Evolutionary conservation across 2,329 filamentous ascomycete species (phyloP).

Genomic region (Calonectria pseudoreteaudii): DNA sequence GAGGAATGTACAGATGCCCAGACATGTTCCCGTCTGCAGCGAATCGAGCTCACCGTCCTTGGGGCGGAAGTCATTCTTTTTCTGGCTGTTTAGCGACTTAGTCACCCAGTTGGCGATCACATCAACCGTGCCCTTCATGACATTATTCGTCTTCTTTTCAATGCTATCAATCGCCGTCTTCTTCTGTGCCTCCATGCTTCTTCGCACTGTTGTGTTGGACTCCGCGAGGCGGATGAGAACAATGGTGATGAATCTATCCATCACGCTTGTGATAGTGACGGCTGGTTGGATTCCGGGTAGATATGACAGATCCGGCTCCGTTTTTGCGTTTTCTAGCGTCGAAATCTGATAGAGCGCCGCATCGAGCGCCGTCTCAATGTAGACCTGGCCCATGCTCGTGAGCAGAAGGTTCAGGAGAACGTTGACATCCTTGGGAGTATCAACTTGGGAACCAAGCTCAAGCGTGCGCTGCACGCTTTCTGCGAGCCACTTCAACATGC

Average conservation of each 20-base stretch:
- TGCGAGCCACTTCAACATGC: slow-evolving; percentile 97
- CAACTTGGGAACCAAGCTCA: slow-evolving; percentile 86
- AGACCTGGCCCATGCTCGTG: slow-evolving; percentile 87
- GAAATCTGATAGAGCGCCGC: slow-evolving; percentile 80
- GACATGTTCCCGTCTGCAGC: slow-evolving; percentile 88
- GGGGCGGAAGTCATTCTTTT: slow-evolving; percentile 92
- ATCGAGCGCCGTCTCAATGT: slow-evolving; percentile 75
- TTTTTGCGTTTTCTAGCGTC: slow-evolving; percentile 81
- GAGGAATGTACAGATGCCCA: slow-evolving; percentile 84
- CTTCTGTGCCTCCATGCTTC: slow-evolving; percentile 88
- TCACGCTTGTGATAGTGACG: slow-evolving; percentile 90
- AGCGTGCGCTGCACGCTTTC: slow-evolving; percentile 92
- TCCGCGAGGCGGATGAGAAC: slow-evolving; percentile 91
- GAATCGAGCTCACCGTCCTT: slow-evolving; percentile 83
- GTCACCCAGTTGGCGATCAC: slow-evolving; percentile 81
- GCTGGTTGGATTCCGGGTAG: slow-evolving; percentile 82
- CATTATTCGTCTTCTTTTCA: slow-evolving; percentile 82
- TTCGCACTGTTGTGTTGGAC: slow-evolving; percentile 88
- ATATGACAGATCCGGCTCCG: slow-evolving; percentile 89
- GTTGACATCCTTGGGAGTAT: slow-evolving; percentile 94
- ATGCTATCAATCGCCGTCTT: slow-evolving; percentile 79
- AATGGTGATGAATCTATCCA: slow-evolving; percentile 91
- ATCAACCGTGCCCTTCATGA: slow-evolving; percentile 69
- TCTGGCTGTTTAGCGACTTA: slow-evolving; percentile 80
- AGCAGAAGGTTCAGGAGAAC: slow-evolving; percentile 86